Evolutionary conservation across 1,284 basidiomycete genomes (phyloP).

Genomic region (Rhodotorula sp.): DNA sequence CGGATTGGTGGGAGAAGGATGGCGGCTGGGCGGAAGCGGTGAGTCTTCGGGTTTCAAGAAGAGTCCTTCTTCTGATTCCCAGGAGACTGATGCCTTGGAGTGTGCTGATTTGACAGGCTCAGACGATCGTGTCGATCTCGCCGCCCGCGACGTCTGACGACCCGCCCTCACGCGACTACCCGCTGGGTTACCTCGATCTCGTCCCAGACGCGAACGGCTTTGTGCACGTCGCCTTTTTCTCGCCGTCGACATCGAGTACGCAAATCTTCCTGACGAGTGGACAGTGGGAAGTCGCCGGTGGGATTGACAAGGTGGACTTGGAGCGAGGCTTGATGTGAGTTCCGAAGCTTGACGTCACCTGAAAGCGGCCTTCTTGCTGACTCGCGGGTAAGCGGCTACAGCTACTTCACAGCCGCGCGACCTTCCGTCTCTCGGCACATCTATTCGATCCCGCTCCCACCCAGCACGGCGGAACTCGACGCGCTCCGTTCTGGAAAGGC

Average conservation of each 20-base stretch:
- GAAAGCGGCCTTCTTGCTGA: background rate
- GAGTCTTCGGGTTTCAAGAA: slow-evolving; percentile 16
- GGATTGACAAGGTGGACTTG: slow-evolving; percentile 69
- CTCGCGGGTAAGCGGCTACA: slow-evolving; percentile 46
- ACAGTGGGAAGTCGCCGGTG: slow-evolving; percentile 80
- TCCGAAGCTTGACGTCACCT: too few species aligned
- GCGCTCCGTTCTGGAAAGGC: slow-evolving; percentile 24
- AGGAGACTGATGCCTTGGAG: background rate
- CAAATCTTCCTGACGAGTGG: slow-evolving; percentile 82
- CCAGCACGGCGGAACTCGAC: slow-evolving; percentile 40
- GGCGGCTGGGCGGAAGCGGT: slow-evolving; percentile 84
- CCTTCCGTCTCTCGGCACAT: slow-evolving; percentile 79
- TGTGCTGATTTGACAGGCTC: slow-evolving; percentile 11
- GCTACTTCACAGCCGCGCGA: slow-evolving; percentile 83
- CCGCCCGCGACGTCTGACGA: background rate
- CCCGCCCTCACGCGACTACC: slow-evolving; percentile 17
- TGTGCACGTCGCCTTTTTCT: slow-evolving; percentile 86
- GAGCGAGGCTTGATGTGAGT: slow-evolving; percentile 69
- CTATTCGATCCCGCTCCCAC: slow-evolving; percentile 69
- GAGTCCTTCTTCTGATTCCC: fast-evolving
- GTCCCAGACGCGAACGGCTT: slow-evolving; percentile 74
- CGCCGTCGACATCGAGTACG: slow-evolving; percentile 63
- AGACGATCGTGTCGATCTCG: slow-evolving; percentile 21
- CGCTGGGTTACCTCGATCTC: slow-evolving; percentile 77
- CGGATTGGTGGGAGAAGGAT: slow-evolving; percentile 74